Conservation (phyloP, 1,139 yeast species). For the Hansenula sp. region DNA sequence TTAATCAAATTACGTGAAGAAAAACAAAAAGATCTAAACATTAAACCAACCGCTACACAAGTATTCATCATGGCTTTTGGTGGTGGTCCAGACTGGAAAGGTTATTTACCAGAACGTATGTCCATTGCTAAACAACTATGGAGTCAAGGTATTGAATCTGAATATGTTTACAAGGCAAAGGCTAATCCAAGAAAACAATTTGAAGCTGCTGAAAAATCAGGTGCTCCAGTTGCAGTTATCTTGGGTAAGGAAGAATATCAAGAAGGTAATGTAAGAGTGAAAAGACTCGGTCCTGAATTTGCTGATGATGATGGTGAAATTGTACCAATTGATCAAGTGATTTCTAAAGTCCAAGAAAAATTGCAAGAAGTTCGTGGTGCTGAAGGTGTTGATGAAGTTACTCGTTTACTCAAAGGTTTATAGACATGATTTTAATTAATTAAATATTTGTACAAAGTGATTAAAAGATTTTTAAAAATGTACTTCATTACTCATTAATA, state of each 20-base stretch:
- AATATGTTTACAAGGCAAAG: constrained; percentile 85
- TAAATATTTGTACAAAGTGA: not conserved
- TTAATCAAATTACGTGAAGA: constrained; percentile 70
- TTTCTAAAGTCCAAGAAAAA: constrained; percentile 49
- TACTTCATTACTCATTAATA: too few relatives aligned
- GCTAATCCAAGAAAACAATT: constrained; percentile 95
- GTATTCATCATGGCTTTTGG: constrained; percentile 97
- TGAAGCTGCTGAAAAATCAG: constrained; percentile 94
- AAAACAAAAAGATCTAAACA: constrained; percentile 43
- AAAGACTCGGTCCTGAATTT: constrained; percentile 83
- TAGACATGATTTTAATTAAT: too few relatives aligned
- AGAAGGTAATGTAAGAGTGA: constrained; percentile 78
- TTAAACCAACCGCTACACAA: constrained; percentile 84
- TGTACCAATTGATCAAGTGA: constrained; percentile 56
- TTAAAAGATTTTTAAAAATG: too few relatives aligned
- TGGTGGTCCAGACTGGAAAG: constrained; percentile 95
- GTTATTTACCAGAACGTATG: constrained; percentile 91
- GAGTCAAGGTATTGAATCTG: constrained; percentile 86
- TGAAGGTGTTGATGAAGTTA: constrained; percentile 46
- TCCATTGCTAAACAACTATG: constrained; percentile 73
- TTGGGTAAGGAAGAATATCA: constrained; percentile 88
- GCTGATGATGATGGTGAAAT: constrained; percentile 86
- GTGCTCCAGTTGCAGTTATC: constrained; percentile 87
- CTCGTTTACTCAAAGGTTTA: constrained; percentile 55
- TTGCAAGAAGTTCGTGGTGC: constrained; percentile 33